Evolutionary conservation across 768 basidiomycete genomes (phyloP), one percentile per base, ranked within the genome.

Genomic region (Agaricus blazei): DNA sequence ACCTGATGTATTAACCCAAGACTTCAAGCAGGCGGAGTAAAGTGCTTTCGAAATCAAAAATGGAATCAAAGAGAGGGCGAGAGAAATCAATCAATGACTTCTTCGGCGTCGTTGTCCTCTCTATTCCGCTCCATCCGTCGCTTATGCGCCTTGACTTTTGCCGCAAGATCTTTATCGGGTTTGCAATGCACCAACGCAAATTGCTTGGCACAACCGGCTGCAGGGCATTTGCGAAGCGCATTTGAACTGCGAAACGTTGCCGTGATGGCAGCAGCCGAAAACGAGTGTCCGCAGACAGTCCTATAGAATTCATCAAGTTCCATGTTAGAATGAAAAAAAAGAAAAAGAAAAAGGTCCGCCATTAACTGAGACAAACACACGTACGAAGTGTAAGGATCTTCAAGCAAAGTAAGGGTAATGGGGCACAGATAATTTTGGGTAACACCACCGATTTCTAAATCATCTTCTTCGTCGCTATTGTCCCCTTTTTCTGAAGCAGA

Each of bases 371-470:
- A 26, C 54, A 43, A 23, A 19, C 23, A 47, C 4, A 75, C 88
- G 53, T 65, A 95, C 94, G 90, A 93, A 3, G 88, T 92, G 56
- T 90, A 72, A 2, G 95, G 93, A 49, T 96, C 76, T 23, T 75
- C 76, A 38, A 92, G 76, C 12, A 77, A 66, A 2, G 73, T 79
- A 43, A 94, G 74, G 0, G 88, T 84, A 48, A 98, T 72, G 2
- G 93, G 94, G 61, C 93, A 96, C 53, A 83, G 87, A 75, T 85
- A 92, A 62, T 84, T 85, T 64, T 90, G 88, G 5, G 85, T 88
- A 28, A 85, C 78, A 26, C 92, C 93, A 51, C 95, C 95, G 48
- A 96, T 75, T 69, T 93, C 88, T 31, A 98, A 69, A 11, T 97
- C 95, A 51, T 93, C 90, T 31, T 95, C 94, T 50, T 85, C 85